Conservation (phyloP, 352 stramenopile species). For the Globisporangium heterothallicum region DNA sequence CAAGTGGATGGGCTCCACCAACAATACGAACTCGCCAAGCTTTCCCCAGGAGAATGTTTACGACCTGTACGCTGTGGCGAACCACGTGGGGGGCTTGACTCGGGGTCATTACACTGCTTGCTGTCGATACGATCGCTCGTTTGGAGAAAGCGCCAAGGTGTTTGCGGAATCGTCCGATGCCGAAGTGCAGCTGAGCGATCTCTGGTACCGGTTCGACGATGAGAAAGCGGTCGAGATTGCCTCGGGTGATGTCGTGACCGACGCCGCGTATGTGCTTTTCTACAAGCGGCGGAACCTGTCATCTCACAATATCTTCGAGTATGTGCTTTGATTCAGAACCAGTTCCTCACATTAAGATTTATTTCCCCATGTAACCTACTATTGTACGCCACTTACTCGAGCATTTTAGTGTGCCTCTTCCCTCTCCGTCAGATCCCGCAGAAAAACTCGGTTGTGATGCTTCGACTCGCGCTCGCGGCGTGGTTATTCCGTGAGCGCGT, state of each 20-base stretch:
- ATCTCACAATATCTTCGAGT: constrained; percentile 60
- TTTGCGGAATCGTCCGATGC: constrained; percentile 29
- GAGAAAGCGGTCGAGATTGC: constrained; percentile 77
- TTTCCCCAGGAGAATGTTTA: constrained; percentile 50
- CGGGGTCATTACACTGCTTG: constrained; percentile 94
- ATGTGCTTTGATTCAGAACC: constrained; percentile 31
- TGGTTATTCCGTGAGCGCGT: constrained; percentile 39
- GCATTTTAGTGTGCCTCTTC: constrained; percentile 8
- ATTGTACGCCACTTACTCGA: constrained; percentile 10
- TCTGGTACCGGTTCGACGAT: constrained; percentile 85
- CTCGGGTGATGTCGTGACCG: constrained; percentile 61
- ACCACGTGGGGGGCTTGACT: constrained; percentile 94
- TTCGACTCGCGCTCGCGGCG: constrained; percentile 35
- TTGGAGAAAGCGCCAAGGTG: constrained; percentile 48
- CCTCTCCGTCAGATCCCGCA: constrained; percentile 39
- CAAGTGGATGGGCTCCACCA: constrained; percentile 46
- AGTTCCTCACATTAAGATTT: not conserved
- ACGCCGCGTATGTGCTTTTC: constrained; percentile 89
- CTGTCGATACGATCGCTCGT: constrained; percentile 68
- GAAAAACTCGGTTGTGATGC: constrained; percentile 60
- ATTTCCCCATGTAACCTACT: not conserved
- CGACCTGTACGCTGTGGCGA: constrained; percentile 96
- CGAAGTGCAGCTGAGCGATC: constrained; percentile 43
- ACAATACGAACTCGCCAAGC: constrained; percentile 1
- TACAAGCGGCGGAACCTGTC: constrained; percentile 84